These are phyloP conservation scores for Crithidia bombi DNA, from an alignment of 208 protist genomes.

Conservation along the genomic window DNA sequence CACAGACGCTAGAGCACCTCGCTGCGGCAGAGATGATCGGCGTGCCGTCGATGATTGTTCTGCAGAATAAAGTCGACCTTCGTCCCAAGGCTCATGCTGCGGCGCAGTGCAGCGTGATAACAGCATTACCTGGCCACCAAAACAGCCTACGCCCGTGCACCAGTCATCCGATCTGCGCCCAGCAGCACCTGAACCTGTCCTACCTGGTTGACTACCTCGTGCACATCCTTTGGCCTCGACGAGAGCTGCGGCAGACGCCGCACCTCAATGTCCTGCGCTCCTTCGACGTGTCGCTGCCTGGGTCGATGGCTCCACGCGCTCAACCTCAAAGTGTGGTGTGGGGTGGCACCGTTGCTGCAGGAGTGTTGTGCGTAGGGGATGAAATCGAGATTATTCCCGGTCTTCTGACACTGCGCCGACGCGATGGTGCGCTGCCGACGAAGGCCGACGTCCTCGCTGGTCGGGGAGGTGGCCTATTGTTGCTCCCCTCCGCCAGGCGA, in stretches of 20 bases:
- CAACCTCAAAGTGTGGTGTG: slow-evolving; percentile 97
- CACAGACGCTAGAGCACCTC: slow-evolving; percentile 95
- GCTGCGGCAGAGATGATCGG: slow-evolving; percentile 99
- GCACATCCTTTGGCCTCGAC: slow-evolving; percentile 96
- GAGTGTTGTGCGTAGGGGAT: slow-evolving; percentile 96
- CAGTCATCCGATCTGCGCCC: slow-evolving; percentile 99
- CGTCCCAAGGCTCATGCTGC: slow-evolving; percentile 94
- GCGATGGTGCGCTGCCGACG: slow-evolving; percentile 53
- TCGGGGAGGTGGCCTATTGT: slow-evolving; percentile 18
- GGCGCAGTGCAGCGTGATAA: slow-evolving; percentile 97
- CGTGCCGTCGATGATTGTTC: slow-evolving; percentile 97
- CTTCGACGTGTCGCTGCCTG: slow-evolving; percentile 99
- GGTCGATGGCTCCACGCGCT: slow-evolving; percentile 80
- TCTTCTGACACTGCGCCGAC: slow-evolving; percentile 72
- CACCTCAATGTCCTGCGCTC: slow-evolving; percentile 99
- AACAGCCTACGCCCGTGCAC: slow-evolving; percentile 83
- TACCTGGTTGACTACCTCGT: slow-evolving; percentile 98
- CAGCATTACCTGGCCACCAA: slow-evolving; percentile 85
- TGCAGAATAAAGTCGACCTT: slow-evolving; percentile 99
- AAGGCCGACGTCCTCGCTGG: slow-evolving; percentile 20
- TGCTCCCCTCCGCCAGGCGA: slow-evolving; percentile 47
- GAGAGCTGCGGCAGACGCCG: slow-evolving; percentile 94
- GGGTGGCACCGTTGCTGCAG: slow-evolving; percentile 98
- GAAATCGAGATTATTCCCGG: slow-evolving; percentile 99
- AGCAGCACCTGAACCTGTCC: slow-evolving; percentile 98